These are phyloP conservation scores for Hordeum pubiflorum DNA, from an alignment of 202 grass and related monocot genomes.

Conservation along the genomic window DNA sequence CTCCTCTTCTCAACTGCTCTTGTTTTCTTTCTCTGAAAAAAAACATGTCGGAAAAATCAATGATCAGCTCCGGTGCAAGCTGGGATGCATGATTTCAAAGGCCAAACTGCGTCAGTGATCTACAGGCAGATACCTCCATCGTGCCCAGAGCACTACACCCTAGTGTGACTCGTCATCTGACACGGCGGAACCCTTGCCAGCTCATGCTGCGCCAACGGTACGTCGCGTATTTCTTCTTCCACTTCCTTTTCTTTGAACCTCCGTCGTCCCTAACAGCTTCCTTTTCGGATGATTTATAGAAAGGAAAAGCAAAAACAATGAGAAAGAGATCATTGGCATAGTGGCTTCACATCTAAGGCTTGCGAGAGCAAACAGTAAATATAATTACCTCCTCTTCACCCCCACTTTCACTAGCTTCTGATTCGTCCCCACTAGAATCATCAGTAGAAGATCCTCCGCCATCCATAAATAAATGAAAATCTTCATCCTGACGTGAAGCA, in stretches of 20 bases:
- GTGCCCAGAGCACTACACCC: too few relatives aligned
- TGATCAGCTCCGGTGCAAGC: too few relatives aligned
- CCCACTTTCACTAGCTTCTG: conserved; percentile 78
- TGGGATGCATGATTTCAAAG: neutral
- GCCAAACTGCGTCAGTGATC: neutral
- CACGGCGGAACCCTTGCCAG: too few relatives aligned
- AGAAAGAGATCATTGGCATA: conserved; percentile 5
- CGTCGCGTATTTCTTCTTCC: conserved; percentile 27
- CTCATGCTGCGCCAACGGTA: too few relatives aligned
- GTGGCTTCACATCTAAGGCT: neutral
- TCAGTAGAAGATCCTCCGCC: conserved; percentile 85
- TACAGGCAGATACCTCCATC: neutral
- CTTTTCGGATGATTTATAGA: conserved; percentile 56
- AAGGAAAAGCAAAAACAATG: neutral
- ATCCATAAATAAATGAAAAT: conserved; percentile 83
- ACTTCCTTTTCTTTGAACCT: conserved; percentile 63
- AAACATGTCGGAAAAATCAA: too few relatives aligned
- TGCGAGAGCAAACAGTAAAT: conserved; percentile 5
- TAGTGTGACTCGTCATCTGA: too few relatives aligned
- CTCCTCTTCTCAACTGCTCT: too few relatives aligned
- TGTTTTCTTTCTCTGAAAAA: too few relatives aligned
- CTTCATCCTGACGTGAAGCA: conserved; percentile 60
- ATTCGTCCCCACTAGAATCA: conserved; percentile 83
- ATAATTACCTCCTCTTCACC: conserved; percentile 63
- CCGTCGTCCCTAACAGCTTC: conserved; percentile 55